Conservation (phyloP, 306 rosid species). For the Quercus berberidifolia region DNA sequence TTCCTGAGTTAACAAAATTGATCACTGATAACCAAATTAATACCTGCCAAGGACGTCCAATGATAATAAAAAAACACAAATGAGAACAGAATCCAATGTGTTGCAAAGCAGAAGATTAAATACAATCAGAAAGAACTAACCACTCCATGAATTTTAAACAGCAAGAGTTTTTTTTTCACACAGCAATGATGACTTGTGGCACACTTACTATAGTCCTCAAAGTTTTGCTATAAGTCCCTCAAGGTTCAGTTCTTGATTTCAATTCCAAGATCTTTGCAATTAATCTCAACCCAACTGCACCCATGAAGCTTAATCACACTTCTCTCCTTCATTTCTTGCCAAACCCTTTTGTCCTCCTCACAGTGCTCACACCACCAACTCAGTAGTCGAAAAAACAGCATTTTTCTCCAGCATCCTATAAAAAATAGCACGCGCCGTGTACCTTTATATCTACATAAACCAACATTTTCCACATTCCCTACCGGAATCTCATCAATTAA, state of each 20-base stretch:
- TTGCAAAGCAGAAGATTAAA: background rate
- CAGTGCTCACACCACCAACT: constrained; percentile 15
- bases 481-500: constrained; percentile 7
- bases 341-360: constrained; percentile 9
- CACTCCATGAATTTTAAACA: background rate
- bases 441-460: constrained; percentile 18
- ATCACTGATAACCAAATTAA: no score
- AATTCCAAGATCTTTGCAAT: background rate
- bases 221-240: background rate
- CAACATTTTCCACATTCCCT: constrained; percentile 12
- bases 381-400: constrained; percentile 9
- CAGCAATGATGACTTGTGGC: background rate
- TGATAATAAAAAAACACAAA: background rate
- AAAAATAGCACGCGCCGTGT: constrained; percentile 7
- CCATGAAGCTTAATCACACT: constrained; percentile 16
- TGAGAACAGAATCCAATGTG: background rate
- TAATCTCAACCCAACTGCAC: constrained; percentile 19
- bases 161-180: background rate
- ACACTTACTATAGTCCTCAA: background rate
- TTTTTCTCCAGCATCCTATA: constrained; percentile 19
- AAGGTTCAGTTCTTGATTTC: background rate
- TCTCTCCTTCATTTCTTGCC: constrained; percentile 13
- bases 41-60: background rate
- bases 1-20: background rate
- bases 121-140: background rate